Percentiles rank a stretch among this genome's conserved stretches.
These are phyloP conservation scores for Arthrobotrys conoides DNA, from an alignment of 2,329 filamentous ascomycete genomes.

Conservation along the genomic window DNA sequence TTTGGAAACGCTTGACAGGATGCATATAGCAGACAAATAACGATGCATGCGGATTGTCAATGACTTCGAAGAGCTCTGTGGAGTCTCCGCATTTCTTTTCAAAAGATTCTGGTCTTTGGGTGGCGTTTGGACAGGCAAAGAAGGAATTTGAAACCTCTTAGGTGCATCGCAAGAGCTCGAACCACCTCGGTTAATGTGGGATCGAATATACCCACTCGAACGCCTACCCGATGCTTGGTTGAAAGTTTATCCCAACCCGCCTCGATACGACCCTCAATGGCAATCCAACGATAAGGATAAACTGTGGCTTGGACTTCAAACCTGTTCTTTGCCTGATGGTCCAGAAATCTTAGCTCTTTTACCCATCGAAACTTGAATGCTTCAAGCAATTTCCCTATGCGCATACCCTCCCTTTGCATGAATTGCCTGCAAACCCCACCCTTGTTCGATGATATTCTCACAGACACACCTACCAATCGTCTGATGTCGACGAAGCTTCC, in stretches of 20 bases:
- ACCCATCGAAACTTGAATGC: conserved; percentile 31
- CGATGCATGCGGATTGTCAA: conserved; percentile 47
- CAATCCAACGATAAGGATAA: conserved; percentile 54
- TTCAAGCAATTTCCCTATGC: conserved; percentile 25
- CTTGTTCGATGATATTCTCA: conserved; percentile 54
- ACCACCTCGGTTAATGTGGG: conserved; percentile 61
- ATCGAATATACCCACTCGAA: conserved; percentile 52
- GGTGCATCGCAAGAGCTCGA: conserved; percentile 56
- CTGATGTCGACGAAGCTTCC: conserved; percentile 56
- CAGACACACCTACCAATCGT: conserved; percentile 61
- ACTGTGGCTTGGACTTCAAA: conserved; percentile 42
- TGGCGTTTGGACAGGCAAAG: conserved; percentile 28
- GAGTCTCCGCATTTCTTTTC: conserved; percentile 57
- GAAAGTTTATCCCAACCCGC: conserved; percentile 25
- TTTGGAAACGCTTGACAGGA: conserved; percentile 39
- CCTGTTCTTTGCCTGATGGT: conserved; percentile 10
- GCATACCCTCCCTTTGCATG: conserved; percentile 49
- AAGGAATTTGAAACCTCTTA: conserved; percentile 18
- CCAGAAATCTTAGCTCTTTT: conserved; percentile 50
- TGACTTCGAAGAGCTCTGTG: conserved; percentile 56
- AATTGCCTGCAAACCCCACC: conserved; percentile 47
- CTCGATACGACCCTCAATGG: conserved; percentile 43
- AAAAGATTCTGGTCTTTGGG: conserved; percentile 24
- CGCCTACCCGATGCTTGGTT: conserved; percentile 45
- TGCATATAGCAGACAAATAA: conserved; percentile 7